phyloP scores from a whole-genome alignment of 306 rosid genomes.

The Albizia julibrissin region DNA sequence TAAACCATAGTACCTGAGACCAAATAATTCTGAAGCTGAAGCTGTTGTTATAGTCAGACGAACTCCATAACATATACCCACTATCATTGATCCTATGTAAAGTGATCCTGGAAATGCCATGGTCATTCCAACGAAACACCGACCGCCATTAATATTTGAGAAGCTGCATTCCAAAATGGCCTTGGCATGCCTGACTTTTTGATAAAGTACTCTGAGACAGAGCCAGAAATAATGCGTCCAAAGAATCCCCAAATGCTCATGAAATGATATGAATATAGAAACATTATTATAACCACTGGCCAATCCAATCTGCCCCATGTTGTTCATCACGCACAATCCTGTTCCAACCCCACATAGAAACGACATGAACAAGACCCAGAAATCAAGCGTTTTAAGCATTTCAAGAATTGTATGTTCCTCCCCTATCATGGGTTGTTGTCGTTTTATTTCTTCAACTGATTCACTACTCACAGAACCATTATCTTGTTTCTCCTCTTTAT shows the following conservation, averaged over 20 bases:
- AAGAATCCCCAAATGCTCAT: conserved; percentile 44
- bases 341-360: conserved; percentile 48
- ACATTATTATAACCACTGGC: conserved; percentile 47
- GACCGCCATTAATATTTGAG: conserved; percentile 34
- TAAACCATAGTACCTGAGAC: conserved; percentile 45
- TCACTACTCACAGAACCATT: neutral
- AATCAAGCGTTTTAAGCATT: conserved; percentile 38
- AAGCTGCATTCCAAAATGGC: conserved; percentile 38
- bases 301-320: conserved; percentile 54
- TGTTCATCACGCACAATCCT: conserved; percentile 49
- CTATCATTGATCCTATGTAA: conserved; percentile 40
- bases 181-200: conserved; percentile 12
- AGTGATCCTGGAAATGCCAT: conserved; percentile 46
- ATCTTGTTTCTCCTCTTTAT: neutral
- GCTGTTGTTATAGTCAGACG: conserved; percentile 36
- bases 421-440: conserved; percentile 38
- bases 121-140: conserved; percentile 39
- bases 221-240: neutral
- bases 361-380: conserved; percentile 44
- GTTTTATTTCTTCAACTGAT: neutral
- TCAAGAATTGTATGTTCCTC: conserved; percentile 49
- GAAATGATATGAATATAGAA: conserved; percentile 50
- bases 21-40: conserved; percentile 44
- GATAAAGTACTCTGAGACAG: conserved; percentile 3
- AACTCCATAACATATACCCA: conserved; percentile 41